phyloP scores from a whole-genome alignment of 495 filamentous ascomycete genomes.

The Letharia columbiana region DNA sequence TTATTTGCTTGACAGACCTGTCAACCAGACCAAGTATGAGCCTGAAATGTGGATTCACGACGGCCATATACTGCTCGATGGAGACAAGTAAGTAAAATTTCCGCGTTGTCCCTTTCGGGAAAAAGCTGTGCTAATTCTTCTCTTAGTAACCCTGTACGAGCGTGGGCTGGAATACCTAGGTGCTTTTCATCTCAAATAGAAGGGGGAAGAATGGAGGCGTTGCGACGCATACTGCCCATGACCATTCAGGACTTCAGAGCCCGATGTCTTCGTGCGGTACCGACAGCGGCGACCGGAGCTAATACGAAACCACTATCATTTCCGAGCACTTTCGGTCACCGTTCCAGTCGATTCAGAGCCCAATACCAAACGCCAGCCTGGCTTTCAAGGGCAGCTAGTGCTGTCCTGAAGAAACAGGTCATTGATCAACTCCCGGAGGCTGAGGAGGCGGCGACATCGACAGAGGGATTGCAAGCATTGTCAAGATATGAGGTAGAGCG shows the following conservation, averaged over 20 bases:
- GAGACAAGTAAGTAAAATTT: slow-evolving; percentile 4
- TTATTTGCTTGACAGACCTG: not conserved
- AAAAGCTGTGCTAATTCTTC: not conserved
- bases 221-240: slow-evolving; percentile 12
- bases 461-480: not conserved
- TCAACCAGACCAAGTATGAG: not conserved
- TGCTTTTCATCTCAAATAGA: slow-evolving; percentile 16
- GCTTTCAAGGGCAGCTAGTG: not conserved
- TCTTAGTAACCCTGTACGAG: slow-evolving; percentile 9
- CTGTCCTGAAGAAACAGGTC: not conserved
- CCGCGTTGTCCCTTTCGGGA: not conserved
- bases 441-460: not conserved
- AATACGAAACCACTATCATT: slow-evolving; percentile 1
- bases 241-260: slow-evolving; percentile 15
- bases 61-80: slow-evolving; percentile 15
- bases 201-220: slow-evolving; percentile 10
- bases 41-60: slow-evolving; percentile 4
- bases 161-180: slow-evolving; percentile 12
- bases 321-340: slow-evolving; percentile 11
- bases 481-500: slow-evolving; percentile 2
- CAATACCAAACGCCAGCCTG: not conserved
- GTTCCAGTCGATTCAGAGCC: slow-evolving; percentile 8
- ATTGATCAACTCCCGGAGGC: not conserved
- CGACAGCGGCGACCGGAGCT: not conserved
- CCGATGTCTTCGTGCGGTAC: slow-evolving; percentile 4